A percentile compares a stretch with the other conserved stretches of the same genome.
These are phyloP conservation scores for Taiozyma sp. DNA, from an alignment of 1,139 yeast genomes.

Conservation along the genomic window DNA sequence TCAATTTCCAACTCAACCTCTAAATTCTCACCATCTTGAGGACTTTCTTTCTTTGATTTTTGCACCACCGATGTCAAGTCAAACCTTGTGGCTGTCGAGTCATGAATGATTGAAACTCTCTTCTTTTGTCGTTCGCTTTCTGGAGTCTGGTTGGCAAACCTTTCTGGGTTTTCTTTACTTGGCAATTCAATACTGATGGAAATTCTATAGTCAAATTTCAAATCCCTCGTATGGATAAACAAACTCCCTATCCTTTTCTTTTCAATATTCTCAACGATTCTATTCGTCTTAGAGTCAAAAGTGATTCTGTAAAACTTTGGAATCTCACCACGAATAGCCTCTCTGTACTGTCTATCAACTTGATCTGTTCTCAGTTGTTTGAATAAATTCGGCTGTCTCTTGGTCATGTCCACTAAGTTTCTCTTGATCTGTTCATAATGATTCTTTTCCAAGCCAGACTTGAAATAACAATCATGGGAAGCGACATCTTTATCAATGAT, in stretches of 20 bases:
- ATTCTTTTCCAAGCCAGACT: conserved; percentile 64
- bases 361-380: conserved; percentile 33
- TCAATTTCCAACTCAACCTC: conserved; percentile 78
- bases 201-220: conserved; percentile 69
- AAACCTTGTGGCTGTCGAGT: conserved; percentile 63
- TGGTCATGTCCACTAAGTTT: conserved; percentile 51
- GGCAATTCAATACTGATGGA: conserved; percentile 78
- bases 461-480: conserved; percentile 49
- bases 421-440: conserved; percentile 57
- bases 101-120: conserved; percentile 57
- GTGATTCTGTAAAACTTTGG: conserved; percentile 62
- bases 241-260: conserved; percentile 70
- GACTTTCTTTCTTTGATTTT: conserved; percentile 40
- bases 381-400: conserved; percentile 35
- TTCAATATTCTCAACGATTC: conserved; percentile 61
- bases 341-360: conserved; percentile 34
- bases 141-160: conserved; percentile 43
- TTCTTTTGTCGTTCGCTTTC: conserved; percentile 55
- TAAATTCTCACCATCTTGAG: conserved; percentile 34
- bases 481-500: conserved; percentile 50
- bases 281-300: conserved; percentile 59
- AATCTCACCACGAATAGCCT: conserved; percentile 39
- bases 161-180: conserved; percentile 49
- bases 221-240: conserved; percentile 68
- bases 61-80: conserved; percentile 61